A percentile compares a stretch with the other conserved stretches of the same genome.
phyloP scores from a whole-genome alignment of 2,329 filamentous ascomycete genomes.

The Trichoderma asperellum region DNA sequence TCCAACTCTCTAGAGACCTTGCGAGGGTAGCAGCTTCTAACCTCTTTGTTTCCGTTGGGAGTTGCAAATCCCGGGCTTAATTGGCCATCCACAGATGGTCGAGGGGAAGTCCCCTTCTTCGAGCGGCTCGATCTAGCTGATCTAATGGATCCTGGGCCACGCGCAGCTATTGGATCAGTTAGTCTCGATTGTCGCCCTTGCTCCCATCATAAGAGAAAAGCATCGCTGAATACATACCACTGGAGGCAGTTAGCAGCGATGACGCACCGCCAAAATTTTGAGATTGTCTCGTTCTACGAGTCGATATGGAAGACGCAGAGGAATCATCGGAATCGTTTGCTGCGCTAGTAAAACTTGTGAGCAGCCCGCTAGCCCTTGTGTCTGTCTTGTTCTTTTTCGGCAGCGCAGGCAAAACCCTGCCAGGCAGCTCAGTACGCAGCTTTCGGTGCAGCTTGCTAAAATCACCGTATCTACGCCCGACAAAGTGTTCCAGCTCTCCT shows the following conservation, averaged over 20 bases:
- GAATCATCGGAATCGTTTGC: constrained; percentile 74
- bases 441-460: constrained; percentile 80
- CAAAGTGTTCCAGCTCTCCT: constrained; percentile 74
- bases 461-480: constrained; percentile 86
- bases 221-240: constrained; percentile 25
- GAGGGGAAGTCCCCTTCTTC: constrained; percentile 37
- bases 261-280: constrained; percentile 30
- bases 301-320: constrained; percentile 81
- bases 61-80: constrained; percentile 34
- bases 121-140: constrained; percentile 41
- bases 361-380: constrained; percentile 64
- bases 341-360: constrained; percentile 56
- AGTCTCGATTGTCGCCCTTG: constrained; percentile 1
- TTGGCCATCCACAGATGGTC: constrained; percentile 41
- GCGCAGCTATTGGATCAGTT: constrained; percentile 17
- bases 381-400: constrained; percentile 91
- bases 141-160: constrained; percentile 37
- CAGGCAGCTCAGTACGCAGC: constrained; percentile 82
- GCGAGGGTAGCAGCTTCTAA: constrained; percentile 29
- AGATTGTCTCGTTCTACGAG: constrained; percentile 56
- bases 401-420: constrained; percentile 82
- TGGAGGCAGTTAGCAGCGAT: constrained; percentile 40
- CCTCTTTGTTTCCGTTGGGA: constrained; percentile 35
- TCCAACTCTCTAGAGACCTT: neutral
- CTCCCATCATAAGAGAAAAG: constrained; percentile 2